Percentiles rank a stretch among this genome's conserved stretches.
phyloP scores from a whole-genome alignment of 2,329 filamentous ascomycete species.

The Exophiala calicioides region DNA sequence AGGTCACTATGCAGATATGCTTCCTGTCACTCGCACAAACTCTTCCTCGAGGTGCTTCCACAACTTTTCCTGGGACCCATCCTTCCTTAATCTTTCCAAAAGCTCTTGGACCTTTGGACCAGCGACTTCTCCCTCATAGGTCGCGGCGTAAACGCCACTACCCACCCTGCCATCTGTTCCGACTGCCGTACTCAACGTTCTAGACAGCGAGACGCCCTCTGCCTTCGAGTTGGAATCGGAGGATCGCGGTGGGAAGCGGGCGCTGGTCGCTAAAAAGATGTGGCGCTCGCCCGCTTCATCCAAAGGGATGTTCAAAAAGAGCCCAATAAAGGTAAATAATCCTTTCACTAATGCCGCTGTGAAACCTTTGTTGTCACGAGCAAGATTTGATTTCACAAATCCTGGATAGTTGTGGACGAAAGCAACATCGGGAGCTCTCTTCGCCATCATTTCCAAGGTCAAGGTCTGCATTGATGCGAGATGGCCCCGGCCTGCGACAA shows the following conservation, averaged over 20 bases:
- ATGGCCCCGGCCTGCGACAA: slow-evolving; percentile 46
- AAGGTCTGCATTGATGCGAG: slow-evolving; percentile 54
- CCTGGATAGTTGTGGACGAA: slow-evolving; percentile 55
- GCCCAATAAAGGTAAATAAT: slow-evolving; percentile 37
- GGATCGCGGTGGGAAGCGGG: slow-evolving; percentile 33
- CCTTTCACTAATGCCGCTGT: slow-evolving; percentile 28
- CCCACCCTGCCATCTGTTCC: slow-evolving; percentile 33
- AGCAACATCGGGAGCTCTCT: slow-evolving; percentile 45
- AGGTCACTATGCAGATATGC: not conserved
- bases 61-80: slow-evolving; percentile 34
- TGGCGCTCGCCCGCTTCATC: slow-evolving; percentile 50
- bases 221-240: slow-evolving; percentile 8
- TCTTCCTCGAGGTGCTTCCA: slow-evolving; percentile 33
- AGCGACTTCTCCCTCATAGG: slow-evolving; percentile 21
- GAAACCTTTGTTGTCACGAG: slow-evolving; percentile 39
- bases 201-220: slow-evolving; percentile 24
- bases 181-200: slow-evolving; percentile 20
- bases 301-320: slow-evolving; percentile 25
- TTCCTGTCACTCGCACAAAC: slow-evolving; percentile 1
- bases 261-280: slow-evolving; percentile 43
- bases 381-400: slow-evolving; percentile 49
- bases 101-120: slow-evolving; percentile 21
- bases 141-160: slow-evolving; percentile 36
- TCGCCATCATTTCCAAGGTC: slow-evolving; percentile 51
- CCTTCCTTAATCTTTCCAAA: slow-evolving; percentile 32